These are phyloP conservation scores for Gastrolobium villosum DNA, from an alignment of 306 rosid genomes.

Conservation along the genomic window DNA sequence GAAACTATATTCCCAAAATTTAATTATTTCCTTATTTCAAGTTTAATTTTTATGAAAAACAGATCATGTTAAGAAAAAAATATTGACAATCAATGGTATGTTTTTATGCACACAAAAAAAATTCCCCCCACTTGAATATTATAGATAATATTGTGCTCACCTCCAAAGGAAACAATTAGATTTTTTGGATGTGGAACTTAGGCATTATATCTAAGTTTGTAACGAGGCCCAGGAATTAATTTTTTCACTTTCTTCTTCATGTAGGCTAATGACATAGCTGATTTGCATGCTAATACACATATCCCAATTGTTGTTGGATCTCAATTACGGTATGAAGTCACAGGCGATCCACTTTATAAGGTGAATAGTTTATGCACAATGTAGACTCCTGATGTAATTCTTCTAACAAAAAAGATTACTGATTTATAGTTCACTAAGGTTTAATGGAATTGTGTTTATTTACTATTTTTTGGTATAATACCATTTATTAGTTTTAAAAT, in stretches of 20 bases:
- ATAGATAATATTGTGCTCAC: constrained; percentile 9
- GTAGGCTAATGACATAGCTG: constrained; percentile 76
- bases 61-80: not conserved
- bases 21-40: not conserved
- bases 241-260: constrained; percentile 13
- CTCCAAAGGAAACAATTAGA: constrained; percentile 24
- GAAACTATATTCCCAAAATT: too few species aligned
- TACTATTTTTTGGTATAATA: not conserved
- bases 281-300: constrained; percentile 80
- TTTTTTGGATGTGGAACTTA: constrained; percentile 20
- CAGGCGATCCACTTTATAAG: constrained; percentile 84
- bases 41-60: not conserved
- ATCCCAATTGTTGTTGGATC: constrained; percentile 80
- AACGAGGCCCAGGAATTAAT: not conserved
- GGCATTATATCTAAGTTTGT: not conserved
- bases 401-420: not conserved
- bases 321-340: constrained; percentile 81
- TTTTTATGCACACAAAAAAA: not conserved
- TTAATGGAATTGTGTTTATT: constrained; percentile 18
- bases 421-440: constrained; percentile 1
- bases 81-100: constrained; percentile 5
- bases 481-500: constrained; percentile 22
- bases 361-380: constrained; percentile 47
- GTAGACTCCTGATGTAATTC: not conserved
- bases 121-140: constrained; percentile 25